Evolutionary conservation across 139 green algal genomes (phyloP), one percentile per base, ranked within the genome.

Genomic region (Dunaliella primolecta): DNA sequence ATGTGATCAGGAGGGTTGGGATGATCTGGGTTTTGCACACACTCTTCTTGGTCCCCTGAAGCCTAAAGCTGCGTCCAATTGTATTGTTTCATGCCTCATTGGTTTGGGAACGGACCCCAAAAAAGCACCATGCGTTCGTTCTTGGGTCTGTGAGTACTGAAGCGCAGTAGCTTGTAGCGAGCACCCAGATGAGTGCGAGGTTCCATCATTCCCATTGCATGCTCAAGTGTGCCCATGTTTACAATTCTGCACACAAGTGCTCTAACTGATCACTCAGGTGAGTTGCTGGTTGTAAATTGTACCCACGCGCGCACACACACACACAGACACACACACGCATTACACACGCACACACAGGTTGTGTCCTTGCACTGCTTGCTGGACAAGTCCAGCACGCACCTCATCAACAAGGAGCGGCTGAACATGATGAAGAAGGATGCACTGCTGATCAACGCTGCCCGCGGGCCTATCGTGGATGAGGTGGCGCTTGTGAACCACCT

Each of bases 311-410:
- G 46, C 46, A 15, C 46, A 21, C 71, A 77, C 71, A 77, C 71
- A 77, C 25, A 32, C 71, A 77, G 15, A 77, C 27, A 31, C 71
- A 77, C 46, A 64, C 46, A 64, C 46, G 7, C 46, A 25, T 15
- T 7, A 7, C 46, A 64, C 46, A 15, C 46, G 46, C 46, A 15
- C 46, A 15, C 55, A 31, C 90, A 96, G 93, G 92, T 98, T 23
- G 94, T 98, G 30, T 93, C 85, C 83, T 89, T 99, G 87, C 97
- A 99, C 92, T 98, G 95, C 87, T 94, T 97, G 81, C 92, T 99
- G 85, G 95, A 98, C 88, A 90, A 91, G 64, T 91, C 89, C 76
- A 99, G 97, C 1, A 90, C 86, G 56, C 97, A 99, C 91, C 91
- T 99, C 27, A 98, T 99, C 71, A 98, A 99, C 93, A 84, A 89